Evolutionary conservation across 345 rosid species (phyloP).

Genomic region (Anastatica hierochuntica): DNA sequence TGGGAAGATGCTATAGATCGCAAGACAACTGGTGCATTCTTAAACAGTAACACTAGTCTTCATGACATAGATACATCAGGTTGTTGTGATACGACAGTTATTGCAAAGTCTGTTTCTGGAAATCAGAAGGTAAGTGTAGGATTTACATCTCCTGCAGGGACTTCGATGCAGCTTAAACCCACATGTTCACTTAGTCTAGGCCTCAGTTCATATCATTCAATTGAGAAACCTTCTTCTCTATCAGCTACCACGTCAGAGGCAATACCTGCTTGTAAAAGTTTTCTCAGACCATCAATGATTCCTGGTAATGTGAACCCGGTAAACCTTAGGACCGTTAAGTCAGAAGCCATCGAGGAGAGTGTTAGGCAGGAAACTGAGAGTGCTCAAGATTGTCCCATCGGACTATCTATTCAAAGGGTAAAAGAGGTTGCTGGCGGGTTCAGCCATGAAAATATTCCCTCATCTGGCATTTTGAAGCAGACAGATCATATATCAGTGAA

Average conservation of each 20-base stretch:
- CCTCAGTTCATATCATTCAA: conserved; percentile 31
- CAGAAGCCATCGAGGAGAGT: conserved; percentile 49
- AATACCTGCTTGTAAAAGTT: conserved; percentile 6
- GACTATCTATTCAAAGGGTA: no score
- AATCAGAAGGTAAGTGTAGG: conserved; percentile 18
- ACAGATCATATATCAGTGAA: conserved; percentile 31
- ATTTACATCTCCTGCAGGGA: conserved; percentile 6
- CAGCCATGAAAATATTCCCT: conserved; percentile 14
- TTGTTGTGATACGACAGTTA: conserved; percentile 9
- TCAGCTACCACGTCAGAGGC: conserved; percentile 18
- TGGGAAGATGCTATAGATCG: conserved; percentile 49
- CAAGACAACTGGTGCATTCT: conserved; percentile 19
- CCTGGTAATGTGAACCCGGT: conserved; percentile 19
- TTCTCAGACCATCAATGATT: no score
- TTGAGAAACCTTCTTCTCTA: conserved; percentile 24
- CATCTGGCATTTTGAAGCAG: conserved; percentile 19
- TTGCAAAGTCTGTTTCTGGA: conserved; percentile 18
- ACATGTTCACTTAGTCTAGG: conserved; percentile 47
- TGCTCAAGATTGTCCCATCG: no score
- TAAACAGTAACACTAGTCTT: conserved; percentile 11
- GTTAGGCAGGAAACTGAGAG: conserved; percentile 48
- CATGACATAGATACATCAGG: conserved; percentile 26
- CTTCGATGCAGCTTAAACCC: conserved; percentile 1
- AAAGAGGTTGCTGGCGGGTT: conserved; percentile 25
- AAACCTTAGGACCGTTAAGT: conserved; percentile 36